phyloP scores from a whole-genome alignment of 306 rosid genomes.

The Cucurbita argyrosperma region DNA sequence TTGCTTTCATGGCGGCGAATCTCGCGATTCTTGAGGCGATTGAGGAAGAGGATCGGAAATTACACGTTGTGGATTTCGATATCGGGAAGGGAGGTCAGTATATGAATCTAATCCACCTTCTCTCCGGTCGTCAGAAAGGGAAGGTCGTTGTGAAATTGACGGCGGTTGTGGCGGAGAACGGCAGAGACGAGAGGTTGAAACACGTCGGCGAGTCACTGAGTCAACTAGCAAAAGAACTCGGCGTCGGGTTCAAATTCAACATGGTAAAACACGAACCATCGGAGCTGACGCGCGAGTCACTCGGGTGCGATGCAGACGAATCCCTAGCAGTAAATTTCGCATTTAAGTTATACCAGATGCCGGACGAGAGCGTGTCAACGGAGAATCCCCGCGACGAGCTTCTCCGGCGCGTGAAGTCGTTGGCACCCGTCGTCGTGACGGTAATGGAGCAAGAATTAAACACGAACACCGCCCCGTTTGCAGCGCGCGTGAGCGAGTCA shows the following conservation, averaged over 20 bases:
- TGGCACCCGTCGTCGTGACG: constrained; percentile 53
- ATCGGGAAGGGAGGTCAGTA: constrained; percentile 64
- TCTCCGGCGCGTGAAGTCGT: constrained; percentile 56
- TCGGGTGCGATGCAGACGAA: constrained; percentile 47
- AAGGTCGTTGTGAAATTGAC: constrained; percentile 29
- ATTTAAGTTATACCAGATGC: constrained; percentile 45
- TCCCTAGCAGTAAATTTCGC: constrained; percentile 58
- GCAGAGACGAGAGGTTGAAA: constrained; percentile 25
- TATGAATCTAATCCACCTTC: constrained; percentile 27
- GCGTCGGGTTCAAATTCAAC: constrained; percentile 30
- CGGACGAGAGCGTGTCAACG: constrained; percentile 85
- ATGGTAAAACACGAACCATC: constrained; percentile 18
- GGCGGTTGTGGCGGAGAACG: constrained; percentile 25
- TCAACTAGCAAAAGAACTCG: constrained; percentile 13
- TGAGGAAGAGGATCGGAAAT: constrained; percentile 22
- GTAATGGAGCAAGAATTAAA: constrained; percentile 74
- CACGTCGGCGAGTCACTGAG: constrained; percentile 22
- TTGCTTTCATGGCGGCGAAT: constrained; percentile 64
- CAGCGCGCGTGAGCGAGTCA: constrained; percentile 54
- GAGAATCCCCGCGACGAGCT: constrained; percentile 86
- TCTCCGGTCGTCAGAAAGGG: constrained; percentile 20
- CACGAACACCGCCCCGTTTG: constrained; percentile 74
- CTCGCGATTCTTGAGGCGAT: constrained; percentile 58
- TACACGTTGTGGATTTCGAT: constrained; percentile 76
- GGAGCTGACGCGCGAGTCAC: constrained; percentile 65